Evolutionary conservation across 83 land plant genomes (phyloP), one percentile per base, ranked within the genome.

Genomic region (Thuja plicata): DNA sequence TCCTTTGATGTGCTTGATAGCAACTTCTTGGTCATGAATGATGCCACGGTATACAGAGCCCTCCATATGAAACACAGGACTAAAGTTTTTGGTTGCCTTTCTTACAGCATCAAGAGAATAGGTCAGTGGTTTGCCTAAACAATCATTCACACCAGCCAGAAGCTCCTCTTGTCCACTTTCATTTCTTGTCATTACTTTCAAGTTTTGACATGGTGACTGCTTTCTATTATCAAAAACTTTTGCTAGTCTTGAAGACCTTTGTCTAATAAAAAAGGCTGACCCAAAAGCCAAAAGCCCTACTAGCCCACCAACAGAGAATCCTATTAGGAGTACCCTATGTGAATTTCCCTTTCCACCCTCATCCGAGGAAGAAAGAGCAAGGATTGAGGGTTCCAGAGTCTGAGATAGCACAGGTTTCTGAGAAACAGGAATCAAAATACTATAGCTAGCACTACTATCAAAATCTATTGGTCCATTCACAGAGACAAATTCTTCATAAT

Each of bases 31-130:
- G 24, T 89, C 95, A 43, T 88, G 54, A 82, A 95, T 86, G 15
- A 5, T 86, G 66, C 93, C 95, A 70, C 86, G 74, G 91, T 94
- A 95, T 6, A 94, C 93, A 17, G 96, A 92, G 21, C 93, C 92
- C 74, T 90, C 94, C 62, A 95, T 89, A 70, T 85, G 70, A 43
- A 57, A 89, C 38, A 85, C 38, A 27, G 91, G 90, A 52, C 86
- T 91, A 73, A 95, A 89, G 48, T 89, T 74, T 13, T 88, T 57
- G n/a, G 91, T 91, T 48, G 92, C 93, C 35, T 87, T 85, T 76
- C 89, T 83, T 21, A 92, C 77, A 62, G 88, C 92, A 57, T 92
- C 70, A 70, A 62, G 87, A 30, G 88, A 81, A 77, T 86, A 91
- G 62, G 76, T 89, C 19, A 80, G 86, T 11, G 87, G 82, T 5